Conservation (phyloP, 2,329 filamentous ascomycete genomes). For the Cladophialophora bantiana region DNA sequence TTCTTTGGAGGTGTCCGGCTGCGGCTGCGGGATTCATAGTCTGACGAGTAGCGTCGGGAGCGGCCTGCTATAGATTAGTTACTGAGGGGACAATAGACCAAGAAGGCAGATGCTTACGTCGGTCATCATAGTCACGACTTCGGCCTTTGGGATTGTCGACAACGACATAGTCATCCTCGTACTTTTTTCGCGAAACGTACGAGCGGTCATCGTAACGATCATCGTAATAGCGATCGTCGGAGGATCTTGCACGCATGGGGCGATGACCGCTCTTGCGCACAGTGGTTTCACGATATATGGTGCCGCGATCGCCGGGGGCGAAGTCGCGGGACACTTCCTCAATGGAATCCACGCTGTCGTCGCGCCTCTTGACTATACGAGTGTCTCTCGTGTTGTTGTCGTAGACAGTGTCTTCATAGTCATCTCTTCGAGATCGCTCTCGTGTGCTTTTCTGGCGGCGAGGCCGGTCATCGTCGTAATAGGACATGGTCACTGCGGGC, state of each 20-base stretch:
- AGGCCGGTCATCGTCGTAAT: conserved; percentile 63
- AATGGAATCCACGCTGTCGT: conserved; percentile 76
- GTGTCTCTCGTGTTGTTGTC: conserved; percentile 38
- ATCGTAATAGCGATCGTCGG: conserved; percentile 46
- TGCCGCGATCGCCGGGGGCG: conserved; percentile 68
- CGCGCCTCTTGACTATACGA: conserved; percentile 55
- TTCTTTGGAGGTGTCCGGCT: conserved; percentile 48
- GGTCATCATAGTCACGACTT: conserved; percentile 40
- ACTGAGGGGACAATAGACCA: background rate
- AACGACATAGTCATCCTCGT: conserved; percentile 55
- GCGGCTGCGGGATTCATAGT: conserved; percentile 49
- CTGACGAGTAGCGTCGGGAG: conserved; percentile 42
- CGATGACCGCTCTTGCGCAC: conserved; percentile 46
- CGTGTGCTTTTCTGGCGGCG: conserved; percentile 50
- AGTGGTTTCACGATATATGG: conserved; percentile 43
- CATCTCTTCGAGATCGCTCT: conserved; percentile 35
- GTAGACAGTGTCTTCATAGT: conserved; percentile 39
- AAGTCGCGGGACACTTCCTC: conserved; percentile 88
- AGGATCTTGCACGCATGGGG: conserved; percentile 42
- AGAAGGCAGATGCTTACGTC: conserved; percentile 42
- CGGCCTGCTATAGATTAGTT: conserved; percentile 32
- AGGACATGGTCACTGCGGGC: conserved; percentile 42
- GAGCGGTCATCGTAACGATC: conserved; percentile 53
- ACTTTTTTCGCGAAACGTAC: conserved; percentile 45
- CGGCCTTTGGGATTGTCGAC: conserved; percentile 26